These are phyloP conservation scores for Yarrowia hollandica DNA, from an alignment of 805 yeast species.

Conservation along the genomic window DNA sequence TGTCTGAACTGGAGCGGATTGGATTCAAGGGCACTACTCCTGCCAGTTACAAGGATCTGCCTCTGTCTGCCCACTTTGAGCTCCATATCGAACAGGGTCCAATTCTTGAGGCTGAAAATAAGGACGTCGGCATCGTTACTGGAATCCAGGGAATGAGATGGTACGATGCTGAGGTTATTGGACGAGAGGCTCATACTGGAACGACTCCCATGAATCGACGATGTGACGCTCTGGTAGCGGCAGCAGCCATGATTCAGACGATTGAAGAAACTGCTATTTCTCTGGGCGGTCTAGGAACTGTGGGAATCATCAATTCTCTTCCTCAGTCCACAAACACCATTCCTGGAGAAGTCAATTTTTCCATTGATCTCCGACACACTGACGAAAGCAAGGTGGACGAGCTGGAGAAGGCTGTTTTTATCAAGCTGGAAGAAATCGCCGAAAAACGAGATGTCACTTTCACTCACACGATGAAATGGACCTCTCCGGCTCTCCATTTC, in stretches of 20 bases:
- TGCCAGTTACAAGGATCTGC: slow-evolving; percentile 52
- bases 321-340: slow-evolving; percentile 70
- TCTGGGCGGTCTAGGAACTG: slow-evolving; percentile 55
- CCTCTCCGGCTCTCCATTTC: slow-evolving; percentile 60
- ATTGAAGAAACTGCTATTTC: slow-evolving; percentile 57
- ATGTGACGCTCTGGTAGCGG: slow-evolving; percentile 60
- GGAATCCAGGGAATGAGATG: slow-evolving; percentile 69
- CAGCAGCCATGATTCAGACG: slow-evolving; percentile 56
- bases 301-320: slow-evolving; percentile 56
- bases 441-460: slow-evolving; percentile 36
- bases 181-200: slow-evolving; percentile 72
- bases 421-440: slow-evolving; percentile 41
- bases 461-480: slow-evolving; percentile 48
- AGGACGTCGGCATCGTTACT: slow-evolving; percentile 62
- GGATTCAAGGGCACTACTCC: slow-evolving; percentile 59
- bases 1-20: slow-evolving; percentile 58
- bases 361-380: slow-evolving; percentile 56
- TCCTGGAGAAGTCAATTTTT: slow-evolving; percentile 60
- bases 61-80: slow-evolving; percentile 69
- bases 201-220: slow-evolving; percentile 66
- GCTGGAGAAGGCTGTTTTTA: slow-evolving; percentile 45
- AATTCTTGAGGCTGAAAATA: slow-evolving; percentile 55
- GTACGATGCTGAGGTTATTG: slow-evolving; percentile 57
- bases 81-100: slow-evolving; percentile 80
- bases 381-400: slow-evolving; percentile 49